A percentile compares a stretch with the other conserved stretches of the same genome.
Evolutionary conservation across 2,329 filamentous ascomycete genomes (phyloP).

Genomic region (Trichophyton rubrum): DNA sequence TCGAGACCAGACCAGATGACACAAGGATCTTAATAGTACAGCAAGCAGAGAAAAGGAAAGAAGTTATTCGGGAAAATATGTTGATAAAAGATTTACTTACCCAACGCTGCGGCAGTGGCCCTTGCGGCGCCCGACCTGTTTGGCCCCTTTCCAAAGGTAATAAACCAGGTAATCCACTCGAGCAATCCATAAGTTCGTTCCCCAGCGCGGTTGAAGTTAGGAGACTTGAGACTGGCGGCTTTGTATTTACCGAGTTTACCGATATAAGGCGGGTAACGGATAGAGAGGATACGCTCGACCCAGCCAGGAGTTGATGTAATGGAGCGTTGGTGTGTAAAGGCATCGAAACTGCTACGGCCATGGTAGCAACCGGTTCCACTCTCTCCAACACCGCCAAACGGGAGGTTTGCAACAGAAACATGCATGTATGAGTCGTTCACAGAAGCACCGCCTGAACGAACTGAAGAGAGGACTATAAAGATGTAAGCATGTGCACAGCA

Average conservation of each 20-base stretch:
- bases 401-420: conserved; percentile 54
- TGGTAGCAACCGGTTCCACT: conserved; percentile 67
- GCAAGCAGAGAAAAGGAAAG: conserved; percentile 3
- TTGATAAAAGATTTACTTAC: conserved; percentile 24
- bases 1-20: not conserved
- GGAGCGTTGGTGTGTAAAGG: conserved; percentile 48
- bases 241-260: conserved; percentile 43
- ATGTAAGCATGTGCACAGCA: not conserved
- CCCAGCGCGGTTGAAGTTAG: conserved; percentile 50
- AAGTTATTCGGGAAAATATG: not conserved
- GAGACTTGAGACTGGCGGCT: conserved; percentile 40
- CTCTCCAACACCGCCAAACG: conserved; percentile 74
- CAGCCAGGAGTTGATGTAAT: conserved; percentile 49
- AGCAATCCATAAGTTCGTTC: conserved; percentile 24
- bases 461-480: conserved; percentile 43
- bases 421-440: conserved; percentile 53
- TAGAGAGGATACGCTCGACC: conserved; percentile 45
- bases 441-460: conserved; percentile 55
- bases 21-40: not conserved
- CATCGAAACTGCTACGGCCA: conserved; percentile 56
- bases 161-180: conserved; percentile 28
- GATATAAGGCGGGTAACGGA: conserved; percentile 50
- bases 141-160: conserved; percentile 31
- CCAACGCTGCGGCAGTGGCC: conserved; percentile 25
- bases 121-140: conserved; percentile 27